Evolutionary conservation across 2,329 filamentous ascomycete species (phyloP).

Genomic region (Lasiodiplodia sp.): DNA sequence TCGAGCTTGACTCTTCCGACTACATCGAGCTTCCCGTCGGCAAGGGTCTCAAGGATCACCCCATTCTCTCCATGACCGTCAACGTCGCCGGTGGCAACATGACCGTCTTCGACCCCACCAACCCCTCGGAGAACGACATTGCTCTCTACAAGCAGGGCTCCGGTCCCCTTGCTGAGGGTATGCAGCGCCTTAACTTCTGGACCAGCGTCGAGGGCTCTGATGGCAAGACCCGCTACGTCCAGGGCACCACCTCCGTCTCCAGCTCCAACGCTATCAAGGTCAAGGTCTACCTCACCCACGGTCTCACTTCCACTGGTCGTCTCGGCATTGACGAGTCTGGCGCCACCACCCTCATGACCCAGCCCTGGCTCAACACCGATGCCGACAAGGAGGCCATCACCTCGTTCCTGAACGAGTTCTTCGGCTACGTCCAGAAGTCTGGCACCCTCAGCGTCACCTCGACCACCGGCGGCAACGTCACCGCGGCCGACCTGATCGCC

Average conservation of each 20-base stretch:
- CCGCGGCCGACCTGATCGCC: slow-evolving; percentile 43
- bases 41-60: slow-evolving; percentile 45
- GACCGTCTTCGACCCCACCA: slow-evolving; percentile 37
- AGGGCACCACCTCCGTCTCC: slow-evolving; percentile 57
- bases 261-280: slow-evolving; percentile 44
- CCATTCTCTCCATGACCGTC: slow-evolving; percentile 45
- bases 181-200: slow-evolving; percentile 59
- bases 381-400: slow-evolving; percentile 47
- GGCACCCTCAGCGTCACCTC: slow-evolving; percentile 45
- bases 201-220: slow-evolving; percentile 53
- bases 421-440: slow-evolving; percentile 45
- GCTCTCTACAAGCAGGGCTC: slow-evolving; percentile 44
- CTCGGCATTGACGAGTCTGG: slow-evolving; percentile 45
- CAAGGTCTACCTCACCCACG: slow-evolving; percentile 40
- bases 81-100: slow-evolving; percentile 35
- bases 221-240: slow-evolving; percentile 46
- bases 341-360: slow-evolving; percentile 53
- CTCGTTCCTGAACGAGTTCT: slow-evolving; percentile 55
- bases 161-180: slow-evolving; percentile 55
- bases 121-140: slow-evolving; percentile 40
- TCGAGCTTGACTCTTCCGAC: slow-evolving; percentile 33
- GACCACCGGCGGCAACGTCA: slow-evolving; percentile 52
- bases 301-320: slow-evolving; percentile 34
- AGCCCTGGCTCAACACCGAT: slow-evolving; percentile 61
- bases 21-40: slow-evolving; percentile 39